Conservation (phyloP, 2,329 filamentous ascomycete species). For the Corinectria fuckeliana region DNA sequence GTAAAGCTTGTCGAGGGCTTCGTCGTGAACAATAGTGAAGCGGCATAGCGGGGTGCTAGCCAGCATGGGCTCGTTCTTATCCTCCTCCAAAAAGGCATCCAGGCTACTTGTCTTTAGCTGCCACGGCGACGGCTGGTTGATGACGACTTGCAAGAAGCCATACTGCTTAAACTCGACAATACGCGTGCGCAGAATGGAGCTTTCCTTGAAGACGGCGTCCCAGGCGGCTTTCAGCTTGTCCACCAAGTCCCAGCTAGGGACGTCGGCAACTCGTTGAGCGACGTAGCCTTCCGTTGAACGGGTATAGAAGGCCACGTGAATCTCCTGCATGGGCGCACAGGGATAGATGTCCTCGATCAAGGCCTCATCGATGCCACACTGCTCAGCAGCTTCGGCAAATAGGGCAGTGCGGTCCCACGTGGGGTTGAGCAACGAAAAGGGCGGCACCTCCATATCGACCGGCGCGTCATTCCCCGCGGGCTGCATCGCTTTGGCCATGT, state of each 20-base stretch:
- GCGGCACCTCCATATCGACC: slow-evolving; percentile 34
- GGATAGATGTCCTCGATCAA: slow-evolving; percentile 58
- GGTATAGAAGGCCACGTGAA: slow-evolving; percentile 57
- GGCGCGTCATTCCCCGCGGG: slow-evolving; percentile 31
- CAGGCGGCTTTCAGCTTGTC: slow-evolving; percentile 50
- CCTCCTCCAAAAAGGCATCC: slow-evolving; percentile 47
- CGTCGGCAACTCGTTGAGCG: slow-evolving; percentile 52
- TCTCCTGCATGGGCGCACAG: slow-evolving; percentile 60
- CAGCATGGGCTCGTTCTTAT: slow-evolving; percentile 48
- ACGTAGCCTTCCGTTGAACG: slow-evolving; percentile 58
- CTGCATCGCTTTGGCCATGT: slow-evolving; percentile 48
- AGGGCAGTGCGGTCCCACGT: slow-evolving; percentile 41
- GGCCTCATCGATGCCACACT: slow-evolving; percentile 36
- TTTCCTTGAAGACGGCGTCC: slow-evolving; percentile 44
- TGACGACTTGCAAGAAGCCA: slow-evolving; percentile 53
- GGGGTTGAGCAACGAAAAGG: slow-evolving; percentile 48
- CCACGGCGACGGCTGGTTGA: slow-evolving; percentile 46
- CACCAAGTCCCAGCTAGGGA: slow-evolving; percentile 43
- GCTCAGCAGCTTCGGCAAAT: slow-evolving; percentile 41
- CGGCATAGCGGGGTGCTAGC: slow-evolving; percentile 52
- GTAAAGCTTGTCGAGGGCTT: slow-evolving; percentile 38
- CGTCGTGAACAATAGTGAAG: slow-evolving; percentile 46
- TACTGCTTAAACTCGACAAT: slow-evolving; percentile 52
- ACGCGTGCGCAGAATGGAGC: slow-evolving; percentile 53
- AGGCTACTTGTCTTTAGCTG: slow-evolving; percentile 42